Base-by-base conservation (phyloP, 371 early-diverging fungal species). In the Mortierella sp. region DNA sequence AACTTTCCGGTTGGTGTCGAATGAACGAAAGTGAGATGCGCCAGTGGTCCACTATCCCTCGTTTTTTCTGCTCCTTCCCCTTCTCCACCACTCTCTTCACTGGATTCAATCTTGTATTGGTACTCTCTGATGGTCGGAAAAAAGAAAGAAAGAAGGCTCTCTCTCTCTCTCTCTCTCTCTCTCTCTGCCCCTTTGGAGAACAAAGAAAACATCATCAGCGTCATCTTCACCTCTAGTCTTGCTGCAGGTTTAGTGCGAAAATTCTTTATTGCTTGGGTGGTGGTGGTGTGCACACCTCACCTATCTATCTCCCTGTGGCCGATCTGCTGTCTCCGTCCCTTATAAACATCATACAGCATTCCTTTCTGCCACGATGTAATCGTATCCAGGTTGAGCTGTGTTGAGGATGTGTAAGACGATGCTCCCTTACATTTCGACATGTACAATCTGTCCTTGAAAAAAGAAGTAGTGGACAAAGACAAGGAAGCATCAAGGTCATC, bases 1-100 rank as follows among this genome's bases (percentile, higher is more conserved):
- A 68, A 68, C 68, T 68, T 68, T 68, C 68, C 68, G 65, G 65
- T 65, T 65, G 38, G 41, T 65, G 63, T 60, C 63, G 63, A 63
- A 63, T 63, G 63, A 60, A 18, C 60, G 16, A 60, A 35, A 32
- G 16, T 24, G 24, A 68, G 21, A 35, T 38, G 24, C 38, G 21
- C 68, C 68, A 68, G 38, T 68, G 68, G 68, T 21, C 32, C 35
- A 63, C 32, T 14, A 46, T 46, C 48, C 48, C 43, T 68, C 38
- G 18, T 63, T 56, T n/a, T 12, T 11, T 46, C 48, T 56, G 27
- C n/a, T 56, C 56, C 27, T 56, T 56, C n/a, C 58, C 3, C 24
- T 55, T 24, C n/a, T 55, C 24, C 35, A 21, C 60, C 60, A 60
- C 38, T 38, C 38, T 18, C 41, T 38, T 60, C 35, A 35, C 38